Evolutionary conservation across 2,329 filamentous ascomycete species (phyloP).

Genomic region (Gremmenia infestans): DNA sequence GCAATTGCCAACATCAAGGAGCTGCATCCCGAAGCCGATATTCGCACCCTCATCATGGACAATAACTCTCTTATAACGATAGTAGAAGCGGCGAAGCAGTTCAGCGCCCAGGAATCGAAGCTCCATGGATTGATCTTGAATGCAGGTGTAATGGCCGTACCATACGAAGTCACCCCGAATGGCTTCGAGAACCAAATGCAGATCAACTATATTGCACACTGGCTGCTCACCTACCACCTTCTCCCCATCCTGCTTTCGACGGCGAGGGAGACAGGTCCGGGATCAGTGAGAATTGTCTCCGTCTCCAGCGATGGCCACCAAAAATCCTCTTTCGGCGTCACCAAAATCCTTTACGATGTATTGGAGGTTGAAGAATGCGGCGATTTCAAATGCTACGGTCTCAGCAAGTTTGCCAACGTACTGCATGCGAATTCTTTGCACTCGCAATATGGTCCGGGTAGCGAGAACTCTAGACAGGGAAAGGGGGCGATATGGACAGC

Average conservation of each 20-base stretch:
- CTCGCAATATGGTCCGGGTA: conserved; percentile 13
- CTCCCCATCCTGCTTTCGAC: conserved; percentile 12
- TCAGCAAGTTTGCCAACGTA: conserved; percentile 18
- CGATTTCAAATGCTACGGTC: conserved; percentile 11
- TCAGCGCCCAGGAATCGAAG: conserved; percentile 27
- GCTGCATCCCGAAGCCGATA: conserved; percentile 42
- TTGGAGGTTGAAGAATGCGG: conserved; percentile 6
- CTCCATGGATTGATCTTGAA: conserved; percentile 42
- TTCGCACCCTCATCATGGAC: conserved; percentile 29
- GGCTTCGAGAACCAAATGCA: conserved; percentile 33
- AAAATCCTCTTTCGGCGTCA: conserved; percentile 4
- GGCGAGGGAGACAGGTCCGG: conserved; percentile 7
- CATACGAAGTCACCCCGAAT: conserved; percentile 31
- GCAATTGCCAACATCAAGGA: conserved; percentile 33
- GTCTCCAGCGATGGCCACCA: conserved; percentile 17
- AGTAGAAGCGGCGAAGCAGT: conserved; percentile 25
- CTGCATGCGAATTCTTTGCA: conserved; percentile 16
- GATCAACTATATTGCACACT: conserved; percentile 35
- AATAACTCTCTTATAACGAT: conserved; percentile 25
- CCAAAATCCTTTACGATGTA: conserved; percentile 7
- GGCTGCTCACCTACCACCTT: conserved; percentile 15
- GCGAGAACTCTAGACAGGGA: conserved; percentile 4
- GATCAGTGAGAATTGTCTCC: conserved; percentile 12
- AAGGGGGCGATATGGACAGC: conserved; percentile 17
- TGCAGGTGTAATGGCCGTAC: conserved; percentile 39